Evolutionary conservation across 2,329 filamentous ascomycete species (phyloP), one percentile per base, ranked within the genome.

Genomic region (Chaetomiaceae sp.): DNA sequence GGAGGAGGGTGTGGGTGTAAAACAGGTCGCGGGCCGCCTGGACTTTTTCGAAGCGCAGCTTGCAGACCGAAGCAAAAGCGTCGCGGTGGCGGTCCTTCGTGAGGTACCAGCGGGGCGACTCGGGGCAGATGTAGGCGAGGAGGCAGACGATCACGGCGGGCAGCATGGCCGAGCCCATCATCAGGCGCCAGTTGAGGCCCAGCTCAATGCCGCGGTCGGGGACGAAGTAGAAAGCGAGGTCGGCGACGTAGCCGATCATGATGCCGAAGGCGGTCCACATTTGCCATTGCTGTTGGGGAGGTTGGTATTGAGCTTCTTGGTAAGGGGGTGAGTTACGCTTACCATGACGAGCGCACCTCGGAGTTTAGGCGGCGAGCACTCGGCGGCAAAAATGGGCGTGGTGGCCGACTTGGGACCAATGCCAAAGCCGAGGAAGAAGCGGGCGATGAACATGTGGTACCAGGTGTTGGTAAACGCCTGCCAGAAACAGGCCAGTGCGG

Each of bases 321-420:
- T 12, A 11, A 42, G 14, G 14, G 1, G 4, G 25, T 9, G 15
- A 67, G 61, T 61, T 57, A 64, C 66, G 85, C 88, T 88, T 92
- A 58, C 84, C 88, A 92, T 92, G 58, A 91, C 87, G 17, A 94
- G 75, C 7, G 85, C 87, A 59, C 87, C 87, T 65, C 87, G 81
- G 51, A 90, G 84, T 1, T 75, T 68, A 1, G 86, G 83, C 0
- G 87, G 87, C 0, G 84, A 80, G 53, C 82, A 88, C 68, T 91
- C 88, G 2, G 88, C 87, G 0, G 86, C 84, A 62, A 88, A 91
- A 23, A 91, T 84, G 0, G 88, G 88, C 1, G 89, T 85, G 9
- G 81, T 85, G 0, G 82, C 82, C 19, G 83, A 83, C 65, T 91
- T 91, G n/a, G 85, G 78, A 23, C 88, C 88, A 73, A 91, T 89